Base-by-base conservation (phyloP, 257 asterid species). In the Petunia axillaris region DNA sequence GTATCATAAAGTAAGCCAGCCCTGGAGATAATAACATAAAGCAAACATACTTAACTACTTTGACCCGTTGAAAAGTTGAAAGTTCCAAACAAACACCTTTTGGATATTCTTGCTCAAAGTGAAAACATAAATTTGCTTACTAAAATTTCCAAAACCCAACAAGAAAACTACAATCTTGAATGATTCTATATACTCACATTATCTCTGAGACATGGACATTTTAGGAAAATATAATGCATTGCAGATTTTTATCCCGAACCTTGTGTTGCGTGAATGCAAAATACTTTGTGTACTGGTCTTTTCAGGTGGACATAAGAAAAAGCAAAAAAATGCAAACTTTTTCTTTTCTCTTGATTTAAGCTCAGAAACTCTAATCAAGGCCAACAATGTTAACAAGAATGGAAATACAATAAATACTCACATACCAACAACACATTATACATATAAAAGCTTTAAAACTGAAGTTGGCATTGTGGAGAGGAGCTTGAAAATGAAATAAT, bases 41-140 rank as follows among this genome's bases (percentile, higher is more conserved):
- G 81, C 48, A 43, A 79, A 64, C 0, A 66, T 8, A 37, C 4
- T 43, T 68, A 65, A 5, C 25, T 65, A 68, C 76, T 79, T 79
- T 79, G 9, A 79, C 39, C 76, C 63, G 82, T 64, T 79, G 82
- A 38, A 79, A 79, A 79, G 76, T 79, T 7, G 76, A 67, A 40
- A 52, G 6, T 52, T 52, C 38, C 46, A 57, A 58, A 65, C 74
- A 44, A 36, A 63, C 39, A 37, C 82, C 40, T 37, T 64, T 38
- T 43, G 36, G 4, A 4, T 11, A 59, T 77, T 63, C 80, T 77
- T 41, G 36, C 68, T 40, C 57, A 76, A 76, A 76, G 37, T 3
- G 37, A 46, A 46, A 68, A 43, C 7, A 68, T 68, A 8, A 44
- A 7, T 57, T 79, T 8, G 6, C 64, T 70, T 64, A 6, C 73